These are phyloP conservation scores for Trichophyton benhamiae DNA, from an alignment of 2,329 filamentous ascomycete species.

Conservation along the genomic window DNA sequence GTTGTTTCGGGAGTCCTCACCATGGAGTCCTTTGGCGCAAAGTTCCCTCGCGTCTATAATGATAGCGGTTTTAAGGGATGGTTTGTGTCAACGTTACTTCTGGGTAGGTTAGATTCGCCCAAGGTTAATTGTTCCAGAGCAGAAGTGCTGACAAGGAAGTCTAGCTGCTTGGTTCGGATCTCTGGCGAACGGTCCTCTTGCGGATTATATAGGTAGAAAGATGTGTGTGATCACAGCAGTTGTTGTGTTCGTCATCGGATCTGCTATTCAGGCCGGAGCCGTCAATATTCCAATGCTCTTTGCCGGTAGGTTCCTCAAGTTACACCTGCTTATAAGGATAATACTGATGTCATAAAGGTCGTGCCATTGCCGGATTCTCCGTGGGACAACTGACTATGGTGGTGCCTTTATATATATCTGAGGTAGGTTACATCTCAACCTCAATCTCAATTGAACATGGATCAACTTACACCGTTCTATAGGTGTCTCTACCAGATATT, in stretches of 20 bases:
- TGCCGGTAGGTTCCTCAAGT: constrained; percentile 20
- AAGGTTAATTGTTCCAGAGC: background rate
- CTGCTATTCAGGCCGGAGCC: constrained; percentile 36
- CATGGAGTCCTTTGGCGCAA: constrained; percentile 36
- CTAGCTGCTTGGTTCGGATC: constrained; percentile 40
- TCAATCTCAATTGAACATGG: background rate
- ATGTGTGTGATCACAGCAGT: constrained; percentile 41
- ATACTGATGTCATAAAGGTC: constrained; percentile 17
- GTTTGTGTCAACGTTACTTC: constrained; percentile 40
- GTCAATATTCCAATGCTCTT: constrained; percentile 32
- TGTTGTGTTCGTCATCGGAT: constrained; percentile 41
- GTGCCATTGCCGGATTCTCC: constrained; percentile 35
- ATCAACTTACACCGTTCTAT: constrained; percentile 12
- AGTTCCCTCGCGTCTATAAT: constrained; percentile 30
- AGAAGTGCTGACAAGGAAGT: background rate
- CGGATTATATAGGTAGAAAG: constrained; percentile 42
- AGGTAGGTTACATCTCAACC: constrained; percentile 24
- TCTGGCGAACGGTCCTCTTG: constrained; percentile 36
- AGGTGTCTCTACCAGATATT: constrained; percentile 33
- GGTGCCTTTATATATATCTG: constrained; percentile 43
- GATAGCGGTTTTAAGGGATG: constrained; percentile 41
- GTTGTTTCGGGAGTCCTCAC: constrained; percentile 38
- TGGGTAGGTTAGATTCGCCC: constrained; percentile 21
- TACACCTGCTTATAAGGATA: background rate
- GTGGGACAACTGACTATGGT: constrained; percentile 36